These are phyloP conservation scores for Nadsonia commutata DNA, from an alignment of 1,139 yeast species.

Conservation along the genomic window DNA sequence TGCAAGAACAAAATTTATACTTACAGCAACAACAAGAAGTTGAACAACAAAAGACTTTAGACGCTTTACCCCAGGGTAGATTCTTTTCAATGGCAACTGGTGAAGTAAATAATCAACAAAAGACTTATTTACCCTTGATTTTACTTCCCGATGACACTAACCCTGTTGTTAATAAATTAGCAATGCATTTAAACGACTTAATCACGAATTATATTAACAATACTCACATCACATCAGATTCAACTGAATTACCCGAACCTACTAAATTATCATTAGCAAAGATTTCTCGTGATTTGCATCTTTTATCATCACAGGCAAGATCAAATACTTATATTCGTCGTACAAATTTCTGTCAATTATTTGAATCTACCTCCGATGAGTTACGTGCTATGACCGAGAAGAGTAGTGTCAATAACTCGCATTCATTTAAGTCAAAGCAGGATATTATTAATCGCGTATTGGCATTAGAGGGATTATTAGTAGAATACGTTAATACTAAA, in stretches of 20 bases:
- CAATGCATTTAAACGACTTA: slow-evolving; percentile 6
- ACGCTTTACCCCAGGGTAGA: slow-evolving; percentile 3
- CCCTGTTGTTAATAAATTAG: slow-evolving; percentile 4
- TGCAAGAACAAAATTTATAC: slow-evolving; percentile 3
- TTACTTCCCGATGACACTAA: slow-evolving; percentile 6
- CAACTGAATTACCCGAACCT: slow-evolving; percentile 5
- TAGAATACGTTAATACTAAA: neutral
- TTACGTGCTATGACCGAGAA: slow-evolving; percentile 1
- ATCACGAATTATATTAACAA: slow-evolving; percentile 5
- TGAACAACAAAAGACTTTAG: neutral
- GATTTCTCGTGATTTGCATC: slow-evolving; percentile 2
- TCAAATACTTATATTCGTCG: too few relatives aligned
- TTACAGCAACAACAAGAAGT: slow-evolving; percentile 1
- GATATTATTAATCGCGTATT: neutral
- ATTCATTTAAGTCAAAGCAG: neutral
- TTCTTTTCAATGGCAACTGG: slow-evolving; percentile 5
- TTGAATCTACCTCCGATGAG: neutral
- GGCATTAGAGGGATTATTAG: neutral
- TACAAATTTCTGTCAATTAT: slow-evolving; percentile 4
- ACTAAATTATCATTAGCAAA: slow-evolving; percentile 2
- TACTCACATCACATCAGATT: slow-evolving; percentile 3
- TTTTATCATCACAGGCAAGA: slow-evolving; percentile 1
- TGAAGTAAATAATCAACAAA: slow-evolving; percentile 4
- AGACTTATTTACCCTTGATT: slow-evolving; percentile 5
- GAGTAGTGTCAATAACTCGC: neutral